Evolutionary conservation across 768 basidiomycete genomes (phyloP).

Genomic region (Tricholoma sp.): DNA sequence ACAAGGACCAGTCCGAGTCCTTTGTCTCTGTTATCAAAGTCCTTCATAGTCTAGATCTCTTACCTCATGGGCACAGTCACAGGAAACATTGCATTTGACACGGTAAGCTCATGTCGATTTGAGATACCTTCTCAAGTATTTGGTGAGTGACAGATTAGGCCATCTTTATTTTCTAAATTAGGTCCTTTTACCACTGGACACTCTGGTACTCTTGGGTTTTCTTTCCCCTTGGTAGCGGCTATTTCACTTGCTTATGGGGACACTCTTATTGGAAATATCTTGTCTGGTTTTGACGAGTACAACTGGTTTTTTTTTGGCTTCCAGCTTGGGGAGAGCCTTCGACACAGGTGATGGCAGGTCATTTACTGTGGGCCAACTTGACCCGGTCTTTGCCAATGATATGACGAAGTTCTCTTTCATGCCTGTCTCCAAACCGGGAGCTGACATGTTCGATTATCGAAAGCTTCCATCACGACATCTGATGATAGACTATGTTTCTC

Average conservation of each 20-base stretch:
- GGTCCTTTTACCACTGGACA: conserved; percentile 40
- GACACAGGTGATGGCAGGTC: conserved; percentile 30
- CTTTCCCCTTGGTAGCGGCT: conserved; percentile 43
- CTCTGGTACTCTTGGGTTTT: conserved; percentile 36
- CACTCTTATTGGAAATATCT: conserved; percentile 43
- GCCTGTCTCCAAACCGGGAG: conserved; percentile 32
- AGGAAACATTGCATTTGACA: conserved; percentile 44
- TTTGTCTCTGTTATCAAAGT: conserved; percentile 23
- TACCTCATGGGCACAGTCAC: conserved; percentile 49
- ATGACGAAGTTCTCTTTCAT: conserved; percentile 28
- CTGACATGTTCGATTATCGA: conserved; percentile 48
- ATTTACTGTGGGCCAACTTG: conserved; percentile 49
- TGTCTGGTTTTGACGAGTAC: conserved; percentile 33
- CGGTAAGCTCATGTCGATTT: conserved; percentile 38
- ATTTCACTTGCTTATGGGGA: conserved; percentile 38
- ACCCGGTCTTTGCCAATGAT: conserved; percentile 28
- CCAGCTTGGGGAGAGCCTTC: conserved; percentile 34
- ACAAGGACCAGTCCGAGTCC: conserved; percentile 22
- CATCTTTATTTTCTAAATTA: no score
- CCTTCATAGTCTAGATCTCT: conserved; percentile 39
- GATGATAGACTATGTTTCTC: conserved; percentile 42
- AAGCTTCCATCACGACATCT: conserved; percentile 45
- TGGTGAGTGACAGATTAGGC: no score
- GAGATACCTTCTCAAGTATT: conserved; percentile 39
- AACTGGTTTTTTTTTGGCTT: conserved; percentile 48